Evolutionary conservation across 208 protist genomes (phyloP).

Genomic region (Vickermania spadyakhi): DNA sequence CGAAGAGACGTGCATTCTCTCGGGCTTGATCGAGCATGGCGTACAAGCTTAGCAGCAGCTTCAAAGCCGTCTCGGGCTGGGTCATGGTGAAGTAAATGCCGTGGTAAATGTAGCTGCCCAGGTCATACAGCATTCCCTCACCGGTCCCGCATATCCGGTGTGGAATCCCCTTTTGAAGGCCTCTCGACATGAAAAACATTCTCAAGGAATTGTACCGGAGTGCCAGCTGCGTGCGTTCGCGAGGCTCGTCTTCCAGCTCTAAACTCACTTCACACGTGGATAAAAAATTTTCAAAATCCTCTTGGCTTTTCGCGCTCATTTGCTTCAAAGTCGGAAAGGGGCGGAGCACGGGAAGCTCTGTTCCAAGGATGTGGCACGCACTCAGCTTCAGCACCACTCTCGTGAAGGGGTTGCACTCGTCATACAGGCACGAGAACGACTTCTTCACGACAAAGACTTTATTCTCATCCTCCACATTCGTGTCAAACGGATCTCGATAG

Average conservation of each 20-base stretch:
- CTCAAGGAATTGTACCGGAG: constrained; percentile 78
- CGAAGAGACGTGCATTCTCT: constrained; percentile 49
- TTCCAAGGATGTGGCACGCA: constrained; percentile 31
- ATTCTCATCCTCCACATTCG: neutral
- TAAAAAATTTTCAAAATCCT: constrained; percentile 56
- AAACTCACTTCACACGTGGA: constrained; percentile 57
- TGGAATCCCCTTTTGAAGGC: constrained; percentile 53
- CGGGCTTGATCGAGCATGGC: constrained; percentile 63
- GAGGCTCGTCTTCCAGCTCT: constrained; percentile 71
- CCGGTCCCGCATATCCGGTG: constrained; percentile 55
- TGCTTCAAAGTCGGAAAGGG: constrained; percentile 22
- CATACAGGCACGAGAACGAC: constrained; percentile 43
- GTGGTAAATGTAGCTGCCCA: constrained; percentile 77
- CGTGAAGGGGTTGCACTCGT: constrained; percentile 28
- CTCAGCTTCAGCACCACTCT: constrained; percentile 52
- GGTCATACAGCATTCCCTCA: constrained; percentile 56
- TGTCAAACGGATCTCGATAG: constrained; percentile 1
- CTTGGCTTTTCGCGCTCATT: constrained; percentile 24
- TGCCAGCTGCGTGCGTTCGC: constrained; percentile 53
- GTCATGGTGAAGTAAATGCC: constrained; percentile 82
- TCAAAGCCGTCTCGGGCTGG: constrained; percentile 39
- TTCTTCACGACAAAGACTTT: constrained; percentile 54
- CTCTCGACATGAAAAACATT: constrained; percentile 55
- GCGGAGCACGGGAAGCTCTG: constrained; percentile 8
- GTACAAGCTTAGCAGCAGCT: constrained; percentile 61